Conservation (phyloP, 164 flowering plant genomes). For the Magnolia officinalis region DNA sequence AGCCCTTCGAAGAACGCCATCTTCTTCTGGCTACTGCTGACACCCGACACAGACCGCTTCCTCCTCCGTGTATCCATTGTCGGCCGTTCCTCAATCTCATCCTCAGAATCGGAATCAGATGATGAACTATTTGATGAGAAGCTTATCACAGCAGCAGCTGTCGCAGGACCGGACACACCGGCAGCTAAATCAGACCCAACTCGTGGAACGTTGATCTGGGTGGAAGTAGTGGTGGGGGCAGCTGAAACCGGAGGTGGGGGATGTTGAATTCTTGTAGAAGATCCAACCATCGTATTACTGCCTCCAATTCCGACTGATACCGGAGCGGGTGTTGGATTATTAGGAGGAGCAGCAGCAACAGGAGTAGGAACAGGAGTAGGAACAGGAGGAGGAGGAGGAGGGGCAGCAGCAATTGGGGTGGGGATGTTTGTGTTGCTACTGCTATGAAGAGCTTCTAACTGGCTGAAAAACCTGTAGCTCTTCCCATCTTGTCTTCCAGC, state of each 20-base stretch:
- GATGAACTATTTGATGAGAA: constrained; percentile 39
- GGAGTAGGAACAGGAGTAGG: background rate
- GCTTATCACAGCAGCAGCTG: constrained; percentile 25
- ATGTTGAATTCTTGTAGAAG: constrained; percentile 6
- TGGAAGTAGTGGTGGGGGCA: background rate
- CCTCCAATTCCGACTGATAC: constrained; percentile 4
- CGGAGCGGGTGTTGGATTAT: background rate
- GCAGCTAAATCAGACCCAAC: constrained; percentile 3
- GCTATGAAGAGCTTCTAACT: constrained; percentile 61
- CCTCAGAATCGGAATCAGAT: constrained; percentile 19
- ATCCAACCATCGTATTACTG: constrained; percentile 12
- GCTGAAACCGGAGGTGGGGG: background rate
- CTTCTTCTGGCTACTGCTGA: constrained; percentile 32
- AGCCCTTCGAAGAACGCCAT: constrained; percentile 56
- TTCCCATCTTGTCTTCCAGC: constrained; percentile 76
- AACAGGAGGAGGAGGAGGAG: background rate
- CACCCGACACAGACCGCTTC: constrained; percentile 24
- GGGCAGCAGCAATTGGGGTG: background rate
- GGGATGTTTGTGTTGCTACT: constrained; percentile 12
- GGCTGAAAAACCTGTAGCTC: constrained; percentile 53
- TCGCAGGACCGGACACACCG: background rate
- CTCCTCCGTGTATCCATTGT: constrained; percentile 30
- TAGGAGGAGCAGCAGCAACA: background rate
- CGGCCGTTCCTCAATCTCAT: constrained; percentile 11
- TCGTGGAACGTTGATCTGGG: background rate